Base-by-base conservation (phyloP, 345 rosid species). In the Aurinia saxatilis region DNA sequence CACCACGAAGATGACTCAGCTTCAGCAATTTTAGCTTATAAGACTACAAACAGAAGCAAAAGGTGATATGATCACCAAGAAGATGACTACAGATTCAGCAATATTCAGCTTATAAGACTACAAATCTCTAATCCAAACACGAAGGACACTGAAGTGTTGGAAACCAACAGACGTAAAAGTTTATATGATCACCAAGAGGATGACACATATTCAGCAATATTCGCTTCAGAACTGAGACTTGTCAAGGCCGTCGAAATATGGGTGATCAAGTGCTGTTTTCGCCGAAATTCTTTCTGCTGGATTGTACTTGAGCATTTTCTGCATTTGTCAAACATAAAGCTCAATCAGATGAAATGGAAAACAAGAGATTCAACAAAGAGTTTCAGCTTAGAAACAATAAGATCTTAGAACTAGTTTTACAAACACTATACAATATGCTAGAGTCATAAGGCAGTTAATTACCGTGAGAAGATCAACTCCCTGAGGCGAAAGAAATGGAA, bases 381-480 rank as follows among this genome's bases (percentile, higher is more conserved):
- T 7, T 30, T 8, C n/a, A 40, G 11, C 9, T 16, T 12, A 16
- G 30, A 63, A 47, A 46, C 35, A 44, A 65, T 52, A 57, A 50
- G 38, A 15, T 33, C 2, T 17, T 44, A 30, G 19, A 5, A 42
- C 25, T 33, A 30, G 30, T 13, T 15, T 44, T 17, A 62, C 48
- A 35, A n/a, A n/a, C n/a, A n/a, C n/a, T n/a, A n/a, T n/a, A 36
- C 46, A 46, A 34, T 15, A 17, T 17, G 42, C 7, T 12, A 17
- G 15, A 31, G 31, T 19, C 36, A 52, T 13, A 10, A 27, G 13
- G 40, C 33, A 66, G 58, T 40, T 37, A 39, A 12, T 68, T 80
- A 92, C 96, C 73, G 83, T 73, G 34, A 92, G 78, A 73, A 92
- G 96, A 58, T 89, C 96, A 60, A 91, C 82, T 50, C 98, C 98